Conservation (phyloP, 1,139 yeast genomes). For the Scheffersomyces insectosa region DNA sequence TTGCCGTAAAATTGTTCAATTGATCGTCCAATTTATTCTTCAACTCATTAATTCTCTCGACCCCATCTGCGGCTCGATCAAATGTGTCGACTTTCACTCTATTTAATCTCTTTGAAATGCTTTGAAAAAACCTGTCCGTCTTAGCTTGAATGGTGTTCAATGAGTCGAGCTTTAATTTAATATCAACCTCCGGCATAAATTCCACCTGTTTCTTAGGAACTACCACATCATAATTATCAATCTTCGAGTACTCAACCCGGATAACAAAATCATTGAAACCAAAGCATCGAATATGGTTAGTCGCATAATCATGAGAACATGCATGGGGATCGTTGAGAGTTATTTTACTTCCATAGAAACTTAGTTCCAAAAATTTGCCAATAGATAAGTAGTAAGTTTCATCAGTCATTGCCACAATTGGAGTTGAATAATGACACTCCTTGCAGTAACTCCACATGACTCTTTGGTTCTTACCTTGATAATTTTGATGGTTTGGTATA, state of each 20-base stretch:
- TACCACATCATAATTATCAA: slow-evolving; percentile 75
- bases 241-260: slow-evolving; percentile 70
- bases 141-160: slow-evolving; percentile 56
- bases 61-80: slow-evolving; percentile 73
- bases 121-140: slow-evolving; percentile 63
- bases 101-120: slow-evolving; percentile 69
- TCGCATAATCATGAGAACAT: slow-evolving; percentile 79
- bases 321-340: slow-evolving; percentile 41
- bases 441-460: slow-evolving; percentile 94
- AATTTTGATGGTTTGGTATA: slow-evolving; percentile 58
- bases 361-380: slow-evolving; percentile 86
- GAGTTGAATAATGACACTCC: slow-evolving; percentile 71
- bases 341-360: slow-evolving; percentile 71
- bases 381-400: slow-evolving; percentile 88
- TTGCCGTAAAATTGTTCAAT: slow-evolving; percentile 40
- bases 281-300: slow-evolving; percentile 80
- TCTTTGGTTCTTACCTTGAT: slow-evolving; percentile 47
- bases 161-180: slow-evolving; percentile 66
- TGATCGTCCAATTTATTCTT: slow-evolving; percentile 57
- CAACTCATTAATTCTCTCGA: slow-evolving; percentile 56
- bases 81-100: slow-evolving; percentile 81
- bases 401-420: slow-evolving; percentile 83
- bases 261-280: slow-evolving; percentile 81
- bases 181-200: slow-evolving; percentile 75
- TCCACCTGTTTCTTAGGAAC: slow-evolving; percentile 73